Percentiles rank a stretch among this genome's conserved stretches.
phyloP scores from a whole-genome alignment of 257 asterid species.

The Solanum raphanifolium region DNA sequence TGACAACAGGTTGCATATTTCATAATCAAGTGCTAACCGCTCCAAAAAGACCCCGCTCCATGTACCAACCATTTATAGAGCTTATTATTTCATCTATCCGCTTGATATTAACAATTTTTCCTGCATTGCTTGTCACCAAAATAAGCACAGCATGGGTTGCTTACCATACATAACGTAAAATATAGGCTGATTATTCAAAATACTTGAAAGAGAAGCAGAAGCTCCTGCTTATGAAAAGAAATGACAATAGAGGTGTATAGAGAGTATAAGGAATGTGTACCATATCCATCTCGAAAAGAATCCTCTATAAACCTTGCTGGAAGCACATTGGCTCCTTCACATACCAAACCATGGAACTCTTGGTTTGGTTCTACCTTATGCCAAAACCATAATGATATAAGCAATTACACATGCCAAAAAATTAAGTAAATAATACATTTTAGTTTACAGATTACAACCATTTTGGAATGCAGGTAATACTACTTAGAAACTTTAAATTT shows the following conservation, averaged over 20 bases:
- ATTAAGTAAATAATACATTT: neutral
- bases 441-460: neutral
- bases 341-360: constrained; percentile 94
- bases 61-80: constrained; percentile 93
- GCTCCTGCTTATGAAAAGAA: neutral
- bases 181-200: neutral
- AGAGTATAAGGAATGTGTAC: constrained; percentile 30
- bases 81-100: constrained; percentile 79
- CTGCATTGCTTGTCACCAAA: constrained; percentile 63
- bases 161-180: constrained; percentile 28
- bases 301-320: constrained; percentile 85
- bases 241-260: neutral
- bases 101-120: constrained; percentile 88
- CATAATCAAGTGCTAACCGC: constrained; percentile 45
- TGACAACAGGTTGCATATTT: neutral
- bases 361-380: constrained; percentile 97
- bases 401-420: constrained; percentile 5
- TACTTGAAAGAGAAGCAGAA: neutral
- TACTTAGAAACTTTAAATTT: neutral
- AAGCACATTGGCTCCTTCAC: constrained; percentile 98
- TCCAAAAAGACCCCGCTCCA: constrained; percentile 98
- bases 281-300: constrained; percentile 91
- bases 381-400: constrained; percentile 28
- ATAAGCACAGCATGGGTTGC: constrained; percentile 5
- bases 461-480: neutral